Evolutionary conservation across 768 basidiomycete genomes (phyloP).

Genomic region (Boletus insuetus): DNA sequence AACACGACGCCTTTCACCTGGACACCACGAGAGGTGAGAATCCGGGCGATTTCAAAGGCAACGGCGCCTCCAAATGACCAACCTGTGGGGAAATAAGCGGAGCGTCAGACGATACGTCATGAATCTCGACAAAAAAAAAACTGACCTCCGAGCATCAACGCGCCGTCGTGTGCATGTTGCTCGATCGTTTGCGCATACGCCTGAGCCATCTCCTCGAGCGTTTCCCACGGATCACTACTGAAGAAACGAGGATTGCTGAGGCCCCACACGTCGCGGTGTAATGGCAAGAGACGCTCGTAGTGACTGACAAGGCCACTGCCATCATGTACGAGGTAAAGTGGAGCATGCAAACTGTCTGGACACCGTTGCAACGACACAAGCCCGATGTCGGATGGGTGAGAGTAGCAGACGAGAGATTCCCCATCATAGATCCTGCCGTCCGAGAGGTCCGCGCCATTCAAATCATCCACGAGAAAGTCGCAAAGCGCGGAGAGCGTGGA

Average conservation of each 20-base stretch:
- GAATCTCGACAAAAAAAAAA: background rate
- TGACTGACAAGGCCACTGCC: slow-evolving; percentile 63
- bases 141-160: slow-evolving; percentile 58
- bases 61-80: slow-evolving; percentile 81
- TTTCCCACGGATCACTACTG: slow-evolving; percentile 44
- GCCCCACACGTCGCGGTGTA: slow-evolving; percentile 58
- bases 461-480: slow-evolving; percentile 8
- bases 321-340: slow-evolving; percentile 67
- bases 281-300: slow-evolving; percentile 42
- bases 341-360: too few species aligned
- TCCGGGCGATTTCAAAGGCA: slow-evolving; percentile 61
- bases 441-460: background rate
- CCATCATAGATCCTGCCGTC: background rate
- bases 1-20: slow-evolving; percentile 56
- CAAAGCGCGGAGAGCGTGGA: slow-evolving; percentile 34
- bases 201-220: slow-evolving; percentile 50
- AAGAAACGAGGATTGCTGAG: slow-evolving; percentile 56
- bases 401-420: background rate
- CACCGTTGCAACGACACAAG: slow-evolving; percentile 38
- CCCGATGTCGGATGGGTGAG: slow-evolving; percentile 25
- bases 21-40: slow-evolving; percentile 40
- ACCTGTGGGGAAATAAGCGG: slow-evolving; percentile 36
- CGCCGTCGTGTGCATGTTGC: slow-evolving; percentile 32
- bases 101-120: background rate
- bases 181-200: slow-evolving; percentile 46